Evolutionary conservation across 2,329 filamentous ascomycete species (phyloP).

Genomic region (Diplodia corticola): DNA sequence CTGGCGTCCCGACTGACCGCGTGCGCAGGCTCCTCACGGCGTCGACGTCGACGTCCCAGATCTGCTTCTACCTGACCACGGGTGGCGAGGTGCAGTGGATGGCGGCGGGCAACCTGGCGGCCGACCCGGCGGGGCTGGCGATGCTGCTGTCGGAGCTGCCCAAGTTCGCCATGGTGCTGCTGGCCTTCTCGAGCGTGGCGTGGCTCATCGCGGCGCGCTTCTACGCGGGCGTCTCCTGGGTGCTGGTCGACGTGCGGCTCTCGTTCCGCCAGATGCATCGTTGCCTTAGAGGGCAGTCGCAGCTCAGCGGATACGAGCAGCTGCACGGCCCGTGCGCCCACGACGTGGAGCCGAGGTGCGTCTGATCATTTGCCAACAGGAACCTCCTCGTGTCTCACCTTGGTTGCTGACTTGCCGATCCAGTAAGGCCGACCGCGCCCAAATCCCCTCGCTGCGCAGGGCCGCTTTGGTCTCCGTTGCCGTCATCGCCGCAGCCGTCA

Average conservation of each 20-base stretch:
- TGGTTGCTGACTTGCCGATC: neutral
- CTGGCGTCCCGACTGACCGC: neutral
- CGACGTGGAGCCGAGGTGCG: conserved; percentile 5
- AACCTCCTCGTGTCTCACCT: neutral
- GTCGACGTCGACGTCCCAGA: conserved; percentile 38
- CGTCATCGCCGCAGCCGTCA: conserved; percentile 28
- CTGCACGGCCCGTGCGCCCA: neutral
- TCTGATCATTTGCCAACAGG: neutral
- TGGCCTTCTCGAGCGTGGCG: conserved; percentile 32
- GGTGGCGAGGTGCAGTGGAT: conserved; percentile 44
- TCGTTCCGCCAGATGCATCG: conserved; percentile 24
- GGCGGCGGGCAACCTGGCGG: conserved; percentile 38
- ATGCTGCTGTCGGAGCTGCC: conserved; percentile 39
- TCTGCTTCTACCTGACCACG: conserved; percentile 44
- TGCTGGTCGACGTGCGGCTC: conserved; percentile 25
- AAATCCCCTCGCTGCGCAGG: conserved; percentile 1
- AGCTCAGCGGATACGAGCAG: conserved; percentile 8
- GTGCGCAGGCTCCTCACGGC: conserved; percentile 33
- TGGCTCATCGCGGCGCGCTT: conserved; percentile 34
- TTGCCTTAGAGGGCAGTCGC: neutral
- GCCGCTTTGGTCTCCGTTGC: conserved; percentile 6
- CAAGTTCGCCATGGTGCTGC: conserved; percentile 31
- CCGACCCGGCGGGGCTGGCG: conserved; percentile 41
- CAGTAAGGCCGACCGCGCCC: neutral
- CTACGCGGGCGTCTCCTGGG: conserved; percentile 28